These are phyloP conservation scores for Halocafeteria seosinensis DNA, from an alignment of 108 stramenopile genomes.

Conservation along the genomic window DNA sequence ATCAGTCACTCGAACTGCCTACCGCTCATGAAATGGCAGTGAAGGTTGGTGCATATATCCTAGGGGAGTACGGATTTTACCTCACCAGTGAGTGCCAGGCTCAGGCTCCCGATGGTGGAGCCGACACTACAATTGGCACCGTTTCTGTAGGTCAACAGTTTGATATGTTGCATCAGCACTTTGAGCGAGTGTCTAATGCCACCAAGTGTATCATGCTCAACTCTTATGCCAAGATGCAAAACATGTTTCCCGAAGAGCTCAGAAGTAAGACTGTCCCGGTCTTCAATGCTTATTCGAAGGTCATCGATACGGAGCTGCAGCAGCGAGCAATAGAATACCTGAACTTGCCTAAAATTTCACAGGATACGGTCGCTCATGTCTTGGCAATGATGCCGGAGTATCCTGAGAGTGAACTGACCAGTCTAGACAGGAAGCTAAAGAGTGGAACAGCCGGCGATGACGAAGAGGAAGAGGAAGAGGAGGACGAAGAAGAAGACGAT, in stretches of 20 bases:
- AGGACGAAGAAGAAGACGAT: background rate
- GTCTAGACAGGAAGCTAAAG: slow-evolving; percentile 32
- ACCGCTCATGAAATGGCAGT: slow-evolving; percentile 75
- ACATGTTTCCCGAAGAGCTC: slow-evolving; percentile 71
- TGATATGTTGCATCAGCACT: slow-evolving; percentile 77
- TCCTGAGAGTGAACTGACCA: slow-evolving; percentile 61
- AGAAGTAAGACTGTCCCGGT: slow-evolving; percentile 63
- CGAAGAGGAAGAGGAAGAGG: background rate
- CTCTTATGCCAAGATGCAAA: slow-evolving; percentile 79
- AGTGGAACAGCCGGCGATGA: background rate
- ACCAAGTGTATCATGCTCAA: slow-evolving; percentile 67
- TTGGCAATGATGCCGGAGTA: slow-evolving; percentile 83
- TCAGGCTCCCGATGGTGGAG: background rate
- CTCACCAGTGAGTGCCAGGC: slow-evolving; percentile 67
- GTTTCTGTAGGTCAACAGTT: slow-evolving; percentile 76
- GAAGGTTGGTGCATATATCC: slow-evolving; percentile 71
- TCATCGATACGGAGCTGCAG: slow-evolving; percentile 71
- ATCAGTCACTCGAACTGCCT: slow-evolving; percentile 58
- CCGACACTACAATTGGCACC: background rate
- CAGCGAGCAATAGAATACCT: slow-evolving; percentile 74
- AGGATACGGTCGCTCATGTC: slow-evolving; percentile 63
- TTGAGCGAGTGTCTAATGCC: slow-evolving; percentile 46
- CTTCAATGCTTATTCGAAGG: slow-evolving; percentile 59
- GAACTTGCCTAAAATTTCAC: slow-evolving; percentile 54
- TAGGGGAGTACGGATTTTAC: slow-evolving; percentile 90